Conservation (phyloP, 768 basidiomycete species). For the Leccinum disarticulatum region DNA sequence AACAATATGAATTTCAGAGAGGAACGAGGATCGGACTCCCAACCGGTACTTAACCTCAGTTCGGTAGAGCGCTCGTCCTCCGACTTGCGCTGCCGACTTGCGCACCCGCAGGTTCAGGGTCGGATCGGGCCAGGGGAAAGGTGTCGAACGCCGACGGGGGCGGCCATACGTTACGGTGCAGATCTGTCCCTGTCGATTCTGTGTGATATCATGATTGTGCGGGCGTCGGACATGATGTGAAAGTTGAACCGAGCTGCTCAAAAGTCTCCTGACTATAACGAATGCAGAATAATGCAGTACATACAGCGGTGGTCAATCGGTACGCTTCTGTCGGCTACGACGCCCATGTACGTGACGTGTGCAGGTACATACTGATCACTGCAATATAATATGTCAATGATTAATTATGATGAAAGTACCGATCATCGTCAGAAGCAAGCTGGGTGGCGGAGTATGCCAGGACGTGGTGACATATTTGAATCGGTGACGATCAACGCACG, state of each 20-base stretch:
- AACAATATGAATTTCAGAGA: not conserved
- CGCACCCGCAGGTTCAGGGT: not conserved
- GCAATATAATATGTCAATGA: not conserved
- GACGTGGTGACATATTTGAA: not conserved
- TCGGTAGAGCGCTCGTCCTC: not conserved
- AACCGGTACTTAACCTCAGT: not conserved
- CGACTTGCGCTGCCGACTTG: not conserved
- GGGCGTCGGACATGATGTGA: not conserved
- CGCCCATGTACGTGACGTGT: not conserved
- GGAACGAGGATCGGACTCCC: not conserved
- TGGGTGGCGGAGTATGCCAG: not conserved
- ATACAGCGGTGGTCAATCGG: not conserved
- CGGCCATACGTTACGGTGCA: not conserved
- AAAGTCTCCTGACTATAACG: not conserved
- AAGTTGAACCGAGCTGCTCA: not conserved
- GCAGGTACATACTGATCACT: not conserved
- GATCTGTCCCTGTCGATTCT: not conserved
- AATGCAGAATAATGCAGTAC: not conserved
- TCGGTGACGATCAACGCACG: not conserved
- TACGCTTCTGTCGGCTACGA: not conserved
- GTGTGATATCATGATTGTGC: not conserved
- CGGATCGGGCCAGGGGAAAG: not conserved
- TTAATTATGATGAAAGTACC: not conserved
- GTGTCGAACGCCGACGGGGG: not conserved
- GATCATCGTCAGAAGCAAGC: not conserved